Evolutionary conservation across 2,329 filamentous ascomycete species (phyloP), one percentile per base, ranked within the genome.

Genomic region (Penicillium sp.): DNA sequence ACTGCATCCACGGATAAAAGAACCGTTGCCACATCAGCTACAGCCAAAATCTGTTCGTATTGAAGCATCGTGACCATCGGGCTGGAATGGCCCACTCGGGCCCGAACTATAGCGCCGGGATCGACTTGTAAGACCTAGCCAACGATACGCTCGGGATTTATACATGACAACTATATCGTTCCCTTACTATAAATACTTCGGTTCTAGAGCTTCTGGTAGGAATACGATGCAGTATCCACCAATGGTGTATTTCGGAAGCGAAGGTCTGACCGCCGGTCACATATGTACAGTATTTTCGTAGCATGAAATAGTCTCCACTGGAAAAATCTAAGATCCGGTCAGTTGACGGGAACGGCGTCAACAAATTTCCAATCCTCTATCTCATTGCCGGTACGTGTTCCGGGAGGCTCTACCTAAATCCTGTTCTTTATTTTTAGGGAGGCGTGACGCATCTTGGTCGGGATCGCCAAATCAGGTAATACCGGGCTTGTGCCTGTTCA

Each of bases 391-490:
- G 16, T 39, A n/a, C 7, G 9, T n/a, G 16, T 19, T 39, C 55
- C 45, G 31, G 44, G 39, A 31, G 39, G 13, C 43, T 27, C 26
- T 39, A 22, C 27, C 27, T 29, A 29, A 10, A 50, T 45, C 21
- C 26, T 46, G 42, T 26, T 46, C 22, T 27, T 49, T 57, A 54
- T 55, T 59, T 59, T 61, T 54, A 29, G 49, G 14, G 33, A 46
- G 50, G 51, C 27, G 31, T 46, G 33, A 51, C 22, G 52, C 44
- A 50, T 46, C 49, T 49, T 52, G 55, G 52, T 29, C 59, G 61
- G 63, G 54, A 62, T 58, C 26, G 56, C 63, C 59, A 44, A 55
- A 62, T 64, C 26, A 22, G 57, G 61, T 52, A 64, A 59, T 47
- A 21, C 60, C 55, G 46, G 22, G 31, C 19, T 24, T 44, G 46